These are phyloP conservation scores for Vigna nakashimae DNA, from an alignment of 306 rosid genomes.

Conservation along the genomic window DNA sequence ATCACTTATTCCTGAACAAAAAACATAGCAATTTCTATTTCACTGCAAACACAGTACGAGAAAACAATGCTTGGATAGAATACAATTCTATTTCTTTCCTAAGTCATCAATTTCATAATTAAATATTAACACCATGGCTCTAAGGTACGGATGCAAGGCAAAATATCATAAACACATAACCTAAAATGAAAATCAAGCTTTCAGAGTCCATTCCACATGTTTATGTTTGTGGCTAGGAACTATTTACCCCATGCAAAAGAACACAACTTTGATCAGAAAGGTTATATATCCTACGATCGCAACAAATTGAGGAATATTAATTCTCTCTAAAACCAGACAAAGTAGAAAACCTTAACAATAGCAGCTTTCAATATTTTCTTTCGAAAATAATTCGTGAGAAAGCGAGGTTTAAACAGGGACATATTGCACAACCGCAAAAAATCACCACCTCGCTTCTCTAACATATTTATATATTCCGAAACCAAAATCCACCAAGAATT, in stretches of 20 bases:
- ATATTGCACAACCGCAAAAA: constrained; percentile 12
- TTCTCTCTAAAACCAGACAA: background rate
- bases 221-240: background rate
- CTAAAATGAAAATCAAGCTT: constrained; percentile 4
- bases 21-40: constrained; percentile 11
- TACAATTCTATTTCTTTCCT: background rate
- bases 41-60: constrained; percentile 16
- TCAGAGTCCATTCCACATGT: background rate
- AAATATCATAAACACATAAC: constrained; percentile 25
- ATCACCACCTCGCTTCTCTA: background rate
- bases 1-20: constrained; percentile 51
- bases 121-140: background rate
- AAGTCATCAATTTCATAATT: constrained; percentile 14
- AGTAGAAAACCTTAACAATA: background rate
- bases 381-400: background rate
- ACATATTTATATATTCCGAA: constrained; percentile 31
- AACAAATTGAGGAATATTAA: constrained; percentile 4
- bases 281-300: background rate
- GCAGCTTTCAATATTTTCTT: background rate
- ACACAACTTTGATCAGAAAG: background rate
- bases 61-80: background rate
- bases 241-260: constrained; percentile 25
- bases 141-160: background rate
- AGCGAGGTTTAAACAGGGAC: constrained; percentile 13
- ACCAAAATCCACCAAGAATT: constrained; percentile 13